Evolutionary conservation across 306 rosid genomes (phyloP).

Genomic region (Gastrolobium bilobum): DNA sequence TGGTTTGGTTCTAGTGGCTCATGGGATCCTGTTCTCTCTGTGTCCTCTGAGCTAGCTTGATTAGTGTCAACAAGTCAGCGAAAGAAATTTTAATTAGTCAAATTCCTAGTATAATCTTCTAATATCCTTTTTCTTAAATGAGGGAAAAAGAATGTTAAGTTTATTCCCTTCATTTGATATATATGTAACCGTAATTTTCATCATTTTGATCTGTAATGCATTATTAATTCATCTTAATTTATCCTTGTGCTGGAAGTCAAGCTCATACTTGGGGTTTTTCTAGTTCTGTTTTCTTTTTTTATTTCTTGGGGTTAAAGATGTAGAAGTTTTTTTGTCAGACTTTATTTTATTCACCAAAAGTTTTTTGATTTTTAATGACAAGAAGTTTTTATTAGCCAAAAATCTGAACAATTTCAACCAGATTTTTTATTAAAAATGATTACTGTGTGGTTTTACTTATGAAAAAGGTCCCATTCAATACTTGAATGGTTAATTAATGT

Average conservation of each 20-base stretch:
- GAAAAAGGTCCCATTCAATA: too few relatives aligned
- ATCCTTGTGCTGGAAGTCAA: background rate
- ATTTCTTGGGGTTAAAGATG: too few relatives aligned
- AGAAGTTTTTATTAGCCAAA: too few relatives aligned
- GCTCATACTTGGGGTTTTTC: too few relatives aligned
- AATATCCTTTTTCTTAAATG: background rate
- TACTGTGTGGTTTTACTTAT: too few relatives aligned
- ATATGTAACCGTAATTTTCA: constrained; percentile 2
- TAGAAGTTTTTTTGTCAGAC: too few relatives aligned
- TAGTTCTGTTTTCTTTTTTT: too few relatives aligned
- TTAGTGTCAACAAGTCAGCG: background rate
- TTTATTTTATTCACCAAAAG: too few relatives aligned
- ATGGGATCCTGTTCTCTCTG: constrained; percentile 45
- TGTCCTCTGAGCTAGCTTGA: constrained; percentile 28
- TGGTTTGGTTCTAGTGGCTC: constrained; percentile 17
- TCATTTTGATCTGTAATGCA: background rate
- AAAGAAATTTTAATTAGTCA: background rate
- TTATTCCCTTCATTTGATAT: background rate
- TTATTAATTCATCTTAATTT: background rate
- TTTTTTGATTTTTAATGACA: too few relatives aligned
- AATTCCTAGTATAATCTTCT: constrained; percentile 1
- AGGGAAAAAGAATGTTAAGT: background rate
- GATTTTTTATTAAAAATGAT: too few relatives aligned
- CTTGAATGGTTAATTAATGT: too few relatives aligned
- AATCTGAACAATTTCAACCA: too few relatives aligned